phyloP scores from a whole-genome alignment of 345 rosid genomes.

The Cardamine occulta region DNA sequence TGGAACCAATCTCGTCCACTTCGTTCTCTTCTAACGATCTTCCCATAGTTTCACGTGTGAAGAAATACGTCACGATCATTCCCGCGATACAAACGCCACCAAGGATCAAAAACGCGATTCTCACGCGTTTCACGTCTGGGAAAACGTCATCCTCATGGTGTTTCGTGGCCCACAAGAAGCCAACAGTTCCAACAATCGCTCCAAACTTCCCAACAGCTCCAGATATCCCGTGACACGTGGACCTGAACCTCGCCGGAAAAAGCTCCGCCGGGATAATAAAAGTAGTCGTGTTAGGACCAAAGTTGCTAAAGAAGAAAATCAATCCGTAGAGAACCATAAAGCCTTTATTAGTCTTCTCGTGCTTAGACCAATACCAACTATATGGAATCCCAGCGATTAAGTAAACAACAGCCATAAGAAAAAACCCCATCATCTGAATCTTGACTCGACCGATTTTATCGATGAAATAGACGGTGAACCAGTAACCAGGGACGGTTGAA shows the following conservation, averaged over 20 bases:
- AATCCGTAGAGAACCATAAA: slow-evolving; percentile 59
- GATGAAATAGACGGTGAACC: slow-evolving; percentile 62
- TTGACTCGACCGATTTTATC: slow-evolving; percentile 65
- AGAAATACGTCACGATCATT: slow-evolving; percentile 50
- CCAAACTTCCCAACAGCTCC: slow-evolving; percentile 80
- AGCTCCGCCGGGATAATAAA: slow-evolving; percentile 82
- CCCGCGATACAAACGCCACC: slow-evolving; percentile 68
- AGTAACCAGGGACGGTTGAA: slow-evolving; percentile 77
- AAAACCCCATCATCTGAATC: slow-evolving; percentile 70
- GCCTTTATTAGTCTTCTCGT: slow-evolving; percentile 36
- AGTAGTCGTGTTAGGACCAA: slow-evolving; percentile 84
- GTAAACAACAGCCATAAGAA: slow-evolving; percentile 62
- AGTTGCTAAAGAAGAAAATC: slow-evolving; percentile 76
- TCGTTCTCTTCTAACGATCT: slow-evolving; percentile 77
- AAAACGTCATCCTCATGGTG: neutral
- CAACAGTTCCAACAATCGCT: slow-evolving; percentile 68
- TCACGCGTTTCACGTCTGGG: slow-evolving; percentile 42
- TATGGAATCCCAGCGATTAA: slow-evolving; percentile 56
- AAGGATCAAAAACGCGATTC: slow-evolving; percentile 46
- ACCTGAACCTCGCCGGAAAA: slow-evolving; percentile 81
- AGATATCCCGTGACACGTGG: slow-evolving; percentile 81
- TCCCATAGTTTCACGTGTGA: slow-evolving; percentile 69
- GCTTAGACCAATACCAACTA: slow-evolving; percentile 40
- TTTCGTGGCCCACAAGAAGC: slow-evolving; percentile 57
- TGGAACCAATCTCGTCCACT: slow-evolving; percentile 14